Evolutionary conservation across 306 rosid genomes (phyloP).

Genomic region (Carpinus viminea): DNA sequence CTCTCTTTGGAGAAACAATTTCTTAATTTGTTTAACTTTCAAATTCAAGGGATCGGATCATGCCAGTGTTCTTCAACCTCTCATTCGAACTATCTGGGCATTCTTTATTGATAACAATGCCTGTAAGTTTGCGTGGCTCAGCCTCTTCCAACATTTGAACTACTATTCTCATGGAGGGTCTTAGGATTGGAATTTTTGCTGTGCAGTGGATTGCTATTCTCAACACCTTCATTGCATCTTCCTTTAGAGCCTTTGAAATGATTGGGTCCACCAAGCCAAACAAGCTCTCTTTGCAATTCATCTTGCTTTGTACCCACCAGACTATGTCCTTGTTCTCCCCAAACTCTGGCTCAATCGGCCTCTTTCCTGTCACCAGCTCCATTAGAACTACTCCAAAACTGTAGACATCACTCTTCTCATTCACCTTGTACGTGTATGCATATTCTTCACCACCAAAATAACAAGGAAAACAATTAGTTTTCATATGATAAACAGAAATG

Average conservation of each 20-base stretch:
- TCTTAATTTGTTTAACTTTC: conserved; percentile 3
- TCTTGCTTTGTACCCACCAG: conserved; percentile 57
- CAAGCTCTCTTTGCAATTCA: conserved; percentile 39
- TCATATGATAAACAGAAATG: conserved; percentile 4
- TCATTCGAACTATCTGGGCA: conserved; percentile 25
- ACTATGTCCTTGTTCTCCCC: conserved; percentile 83
- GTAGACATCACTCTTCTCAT: conserved; percentile 90
- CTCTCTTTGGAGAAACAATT: background rate
- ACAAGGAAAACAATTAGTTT: conserved; percentile 26
- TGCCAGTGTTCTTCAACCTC: background rate
- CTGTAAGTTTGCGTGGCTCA: conserved; percentile 47
- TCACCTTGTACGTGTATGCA: conserved; percentile 75
- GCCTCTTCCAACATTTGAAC: conserved; percentile 89
- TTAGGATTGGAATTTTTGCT: conserved; percentile 47
- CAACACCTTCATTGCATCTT: conserved; percentile 65
- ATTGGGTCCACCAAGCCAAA: conserved; percentile 58
- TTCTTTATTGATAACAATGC: conserved; percentile 40
- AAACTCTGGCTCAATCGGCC: conserved; percentile 62
- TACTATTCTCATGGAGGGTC: conserved; percentile 87
- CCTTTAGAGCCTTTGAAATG: conserved; percentile 49
- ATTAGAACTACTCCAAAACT: conserved; percentile 86
- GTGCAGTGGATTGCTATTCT: conserved; percentile 68
- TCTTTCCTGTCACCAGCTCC: conserved; percentile 83
- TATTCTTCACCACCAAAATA: conserved; percentile 53
- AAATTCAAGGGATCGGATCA: too few species aligned